Percentiles rank a stretch among this genome's conserved stretches.
Evolutionary conservation across 495 filamentous ascomycete genomes (phyloP).

Genomic region (Terfezia boudieri): DNA sequence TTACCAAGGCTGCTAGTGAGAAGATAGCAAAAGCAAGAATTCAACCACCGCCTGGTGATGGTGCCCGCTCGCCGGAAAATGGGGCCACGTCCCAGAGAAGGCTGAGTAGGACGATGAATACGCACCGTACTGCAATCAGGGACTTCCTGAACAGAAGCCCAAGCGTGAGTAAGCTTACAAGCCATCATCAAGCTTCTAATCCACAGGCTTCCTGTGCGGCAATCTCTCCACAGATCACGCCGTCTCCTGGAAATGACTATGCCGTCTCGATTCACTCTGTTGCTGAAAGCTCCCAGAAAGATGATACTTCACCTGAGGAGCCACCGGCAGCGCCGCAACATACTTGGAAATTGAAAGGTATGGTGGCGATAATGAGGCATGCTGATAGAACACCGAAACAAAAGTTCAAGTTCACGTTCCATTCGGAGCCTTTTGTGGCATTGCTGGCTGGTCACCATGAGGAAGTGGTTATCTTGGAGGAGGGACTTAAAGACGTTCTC

Average conservation of each 20-base stretch:
- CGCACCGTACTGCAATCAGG: constrained; percentile 25
- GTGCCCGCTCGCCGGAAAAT: not conserved
- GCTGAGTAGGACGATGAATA: not conserved
- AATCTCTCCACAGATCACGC: constrained; percentile 18
- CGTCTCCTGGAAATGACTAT: not conserved
- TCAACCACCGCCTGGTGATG: constrained; percentile 3
- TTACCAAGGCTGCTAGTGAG: constrained; percentile 48
- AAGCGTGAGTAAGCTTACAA: constrained; percentile 37
- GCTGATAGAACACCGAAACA: constrained; percentile 96
- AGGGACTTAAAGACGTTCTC: constrained; percentile 71
- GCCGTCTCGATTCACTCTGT: constrained; percentile 4
- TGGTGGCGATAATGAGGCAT: constrained; percentile 88
- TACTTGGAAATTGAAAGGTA: constrained; percentile 94
- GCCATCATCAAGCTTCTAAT: constrained; percentile 25
- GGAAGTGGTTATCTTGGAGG: constrained; percentile 82
- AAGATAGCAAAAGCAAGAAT: constrained; percentile 24
- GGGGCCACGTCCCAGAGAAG: not conserved
- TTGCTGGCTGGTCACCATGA: constrained; percentile 84
- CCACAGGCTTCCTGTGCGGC: constrained; percentile 24
- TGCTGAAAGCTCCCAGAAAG: constrained; percentile 15
- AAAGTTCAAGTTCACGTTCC: constrained; percentile 98
- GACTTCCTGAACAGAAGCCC: constrained; percentile 35
- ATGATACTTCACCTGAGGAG: constrained; percentile 22
- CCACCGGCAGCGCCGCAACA: constrained; percentile 80
- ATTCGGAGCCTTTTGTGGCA: constrained; percentile 86